phyloP scores from a whole-genome alignment of 2,329 filamentous ascomycete genomes.

The Neophaeococcomyces mojaviensis region DNA sequence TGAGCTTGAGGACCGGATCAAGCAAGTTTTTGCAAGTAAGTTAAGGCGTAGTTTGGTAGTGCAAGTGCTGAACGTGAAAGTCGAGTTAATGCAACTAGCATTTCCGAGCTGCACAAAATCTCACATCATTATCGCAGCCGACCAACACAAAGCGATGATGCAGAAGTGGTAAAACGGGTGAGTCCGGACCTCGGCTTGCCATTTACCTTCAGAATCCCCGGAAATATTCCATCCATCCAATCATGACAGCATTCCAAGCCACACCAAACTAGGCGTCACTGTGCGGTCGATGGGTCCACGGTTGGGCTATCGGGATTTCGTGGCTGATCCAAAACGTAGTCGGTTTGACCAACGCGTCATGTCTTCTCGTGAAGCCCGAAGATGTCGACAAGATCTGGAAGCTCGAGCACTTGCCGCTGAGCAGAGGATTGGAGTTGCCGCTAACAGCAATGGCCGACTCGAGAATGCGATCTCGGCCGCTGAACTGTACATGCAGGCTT shows the following conservation, averaged over 20 bases:
- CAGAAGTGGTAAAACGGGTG: not conserved
- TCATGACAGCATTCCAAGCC: not conserved
- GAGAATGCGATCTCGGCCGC: constrained; percentile 67
- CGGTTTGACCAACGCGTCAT: not conserved
- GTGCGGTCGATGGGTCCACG: not conserved
- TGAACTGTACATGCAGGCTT: constrained; percentile 73
- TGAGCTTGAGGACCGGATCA: too few species aligned
- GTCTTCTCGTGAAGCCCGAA: not conserved
- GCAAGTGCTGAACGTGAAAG: too few species aligned
- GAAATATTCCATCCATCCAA: not conserved
- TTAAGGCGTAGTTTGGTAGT: too few species aligned
- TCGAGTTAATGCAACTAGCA: too few species aligned
- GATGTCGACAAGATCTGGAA: constrained; percentile 13
- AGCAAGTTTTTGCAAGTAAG: too few species aligned
- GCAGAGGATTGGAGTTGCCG: constrained; percentile 9
- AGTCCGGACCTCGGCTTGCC: constrained; percentile 4
- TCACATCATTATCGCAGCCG: constrained; percentile 1
- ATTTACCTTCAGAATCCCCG: not conserved
- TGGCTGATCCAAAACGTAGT: too few species aligned
- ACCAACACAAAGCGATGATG: not conserved
- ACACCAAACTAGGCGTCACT: not conserved
- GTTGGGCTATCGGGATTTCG: not conserved
- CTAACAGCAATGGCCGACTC: constrained; percentile 55
- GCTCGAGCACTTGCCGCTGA: constrained; percentile 16
- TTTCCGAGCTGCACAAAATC: not conserved